Evolutionary conservation across 2,329 filamentous ascomycete species (phyloP), one percentile per base, ranked within the genome.

Genomic region (Nannizziopsis barbatae): DNA sequence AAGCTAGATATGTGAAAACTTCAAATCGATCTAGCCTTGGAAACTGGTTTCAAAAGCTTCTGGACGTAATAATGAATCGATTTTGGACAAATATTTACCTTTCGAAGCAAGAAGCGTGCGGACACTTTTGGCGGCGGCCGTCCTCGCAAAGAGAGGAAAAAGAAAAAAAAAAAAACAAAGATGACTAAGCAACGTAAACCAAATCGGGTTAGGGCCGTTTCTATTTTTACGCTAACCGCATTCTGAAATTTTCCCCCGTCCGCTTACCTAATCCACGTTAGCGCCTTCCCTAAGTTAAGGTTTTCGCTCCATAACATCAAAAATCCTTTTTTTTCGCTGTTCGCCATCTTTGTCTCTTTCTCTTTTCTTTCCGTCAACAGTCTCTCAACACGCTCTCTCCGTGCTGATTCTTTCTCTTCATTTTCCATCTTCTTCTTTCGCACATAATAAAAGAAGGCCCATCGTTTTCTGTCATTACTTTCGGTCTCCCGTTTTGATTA

Each of bases 261-360:
- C 36, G 48, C 44, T 22, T 35, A n/a, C 17, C 43, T 11, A 37
- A 14, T 7, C 40, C 20, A 30, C n/a, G 30, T 49, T 48, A 35
- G 36, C 42, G 27, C n/a, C 18, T 22, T 31, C 32, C 10, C 33
- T n/a, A n/a, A 36, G 5, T 36, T 11, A 12, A 36, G 15, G 15
- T 41, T 47, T 18, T 18, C 37, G 40, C 38, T 33, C 43, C 43
- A 17, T n/a, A 45, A 45, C 17, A 37, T 15, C 35, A 37, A 43
- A 27, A 27, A 27, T 27, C 22, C 52, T 40, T 36, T 42, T 31
- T 39, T 38, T 48, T 36, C 32, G 39, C 36, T 56, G 56, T 49
- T 37, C 46, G 37, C 57, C 56, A 20, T 38, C 50, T 51, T 56
- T 50, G 58, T 52, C 53, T 54, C 53, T 59, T 56, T 58, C 59